These are phyloP conservation scores for Barnettozyma populi DNA, from an alignment of 805 yeast genomes.

Conservation along the genomic window DNA sequence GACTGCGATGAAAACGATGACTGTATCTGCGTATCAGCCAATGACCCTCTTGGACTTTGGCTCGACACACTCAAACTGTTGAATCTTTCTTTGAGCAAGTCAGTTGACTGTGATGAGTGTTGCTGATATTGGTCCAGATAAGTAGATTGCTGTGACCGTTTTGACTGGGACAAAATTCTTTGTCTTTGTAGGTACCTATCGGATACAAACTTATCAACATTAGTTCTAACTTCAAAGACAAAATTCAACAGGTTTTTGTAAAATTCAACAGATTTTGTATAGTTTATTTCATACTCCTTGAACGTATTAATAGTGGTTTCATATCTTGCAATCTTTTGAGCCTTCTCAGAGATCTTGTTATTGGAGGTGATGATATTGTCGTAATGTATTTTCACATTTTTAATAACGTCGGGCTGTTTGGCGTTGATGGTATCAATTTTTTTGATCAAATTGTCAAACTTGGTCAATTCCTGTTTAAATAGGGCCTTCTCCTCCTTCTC, in stretches of 20 bases:
- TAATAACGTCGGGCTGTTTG: constrained; percentile 52
- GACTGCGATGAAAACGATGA: constrained; percentile 12
- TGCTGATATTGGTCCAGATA: background rate
- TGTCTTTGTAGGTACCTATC: constrained; percentile 23
- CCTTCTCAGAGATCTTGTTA: constrained; percentile 36
- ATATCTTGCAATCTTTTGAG: constrained; percentile 36
- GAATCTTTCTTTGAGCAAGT: constrained; percentile 18
- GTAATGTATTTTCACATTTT: constrained; percentile 40
- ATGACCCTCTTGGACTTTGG: constrained; percentile 18
- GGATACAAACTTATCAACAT: constrained; percentile 20
- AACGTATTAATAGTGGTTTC: constrained; percentile 51
- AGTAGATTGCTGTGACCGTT: constrained; percentile 7
- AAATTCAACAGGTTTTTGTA: constrained; percentile 42
- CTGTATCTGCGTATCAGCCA: constrained; percentile 10
- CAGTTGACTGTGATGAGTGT: background rate
- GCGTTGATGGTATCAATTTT: constrained; percentile 65
- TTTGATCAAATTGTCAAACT: constrained; percentile 63
- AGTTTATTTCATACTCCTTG: constrained; percentile 52
- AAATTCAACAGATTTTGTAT: constrained; percentile 55
- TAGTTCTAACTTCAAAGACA: constrained; percentile 18
- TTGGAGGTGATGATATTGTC: constrained; percentile 41
- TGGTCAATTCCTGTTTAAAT: constrained; percentile 68
- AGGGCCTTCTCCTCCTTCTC: constrained; percentile 53
- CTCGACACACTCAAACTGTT: constrained; percentile 15
- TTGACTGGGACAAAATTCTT: constrained; percentile 11